Percentiles rank a stretch among this genome's conserved stretches.
Evolutionary conservation across 768 basidiomycete genomes (phyloP).

Genomic region (Kwoniella newhampshirensis): DNA sequence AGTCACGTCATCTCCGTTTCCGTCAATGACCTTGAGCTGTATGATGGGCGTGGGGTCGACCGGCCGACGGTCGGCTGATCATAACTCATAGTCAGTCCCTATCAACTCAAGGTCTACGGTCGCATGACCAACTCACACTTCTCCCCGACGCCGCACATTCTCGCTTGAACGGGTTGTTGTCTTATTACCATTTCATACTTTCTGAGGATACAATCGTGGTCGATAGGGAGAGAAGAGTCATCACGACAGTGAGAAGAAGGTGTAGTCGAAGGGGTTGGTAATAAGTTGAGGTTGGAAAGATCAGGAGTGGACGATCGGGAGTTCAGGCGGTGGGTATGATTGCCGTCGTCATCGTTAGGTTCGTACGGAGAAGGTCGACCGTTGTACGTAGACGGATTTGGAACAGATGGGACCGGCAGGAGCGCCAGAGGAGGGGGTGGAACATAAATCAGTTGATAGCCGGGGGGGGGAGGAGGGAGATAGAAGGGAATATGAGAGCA

Average conservation of each 20-base stretch:
- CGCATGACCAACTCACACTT: slow-evolving; percentile 58
- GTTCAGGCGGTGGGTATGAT: not conserved
- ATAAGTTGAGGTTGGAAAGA: not conserved
- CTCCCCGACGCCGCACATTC: slow-evolving; percentile 59
- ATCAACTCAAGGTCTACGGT: not conserved
- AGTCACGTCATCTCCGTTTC: slow-evolving; percentile 31
- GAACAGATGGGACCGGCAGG: not conserved
- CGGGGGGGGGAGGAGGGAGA: slow-evolving; percentile 33
- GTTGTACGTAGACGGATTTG: not conserved
- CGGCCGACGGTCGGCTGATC: slow-evolving; percentile 82
- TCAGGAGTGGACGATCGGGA: too few species aligned
- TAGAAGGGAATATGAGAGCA: slow-evolving; percentile 27
- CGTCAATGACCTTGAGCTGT: slow-evolving; percentile 85
- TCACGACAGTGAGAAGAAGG: slow-evolving; percentile 3
- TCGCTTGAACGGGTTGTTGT: slow-evolving; percentile 81
- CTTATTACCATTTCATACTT: slow-evolving; percentile 81
- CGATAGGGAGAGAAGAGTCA: slow-evolving; percentile 5
- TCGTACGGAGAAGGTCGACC: not conserved
- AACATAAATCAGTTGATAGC: slow-evolving; percentile 32
- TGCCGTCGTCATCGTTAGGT: not conserved
- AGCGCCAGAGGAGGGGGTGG: slow-evolving; percentile 15
- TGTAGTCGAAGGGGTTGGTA: slow-evolving; percentile 10
- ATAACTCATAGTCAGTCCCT: slow-evolving; percentile 7
- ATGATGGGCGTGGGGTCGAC: slow-evolving; percentile 97
- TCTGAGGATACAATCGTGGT: slow-evolving; percentile 57